A percentile compares a stretch with the other conserved stretches of the same genome.
These are phyloP conservation scores for Penicillium malachiteum DNA, from an alignment of 495 filamentous ascomycete species.

Conservation along the genomic window DNA sequence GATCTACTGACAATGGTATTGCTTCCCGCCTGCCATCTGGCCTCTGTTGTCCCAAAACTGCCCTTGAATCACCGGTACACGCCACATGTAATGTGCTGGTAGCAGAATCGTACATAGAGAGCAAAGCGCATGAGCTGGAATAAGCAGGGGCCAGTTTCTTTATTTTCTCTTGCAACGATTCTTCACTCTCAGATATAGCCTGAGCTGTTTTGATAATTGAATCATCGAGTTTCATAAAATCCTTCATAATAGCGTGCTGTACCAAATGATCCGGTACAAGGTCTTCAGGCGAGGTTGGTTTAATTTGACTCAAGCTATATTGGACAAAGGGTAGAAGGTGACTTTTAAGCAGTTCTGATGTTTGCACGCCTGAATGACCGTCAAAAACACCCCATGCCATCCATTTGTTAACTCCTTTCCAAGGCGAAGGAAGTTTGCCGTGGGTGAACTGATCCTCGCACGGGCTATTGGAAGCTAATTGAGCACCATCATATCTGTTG, in stretches of 20 bases:
- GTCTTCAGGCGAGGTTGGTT: constrained; percentile 7
- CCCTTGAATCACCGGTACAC: constrained; percentile 58
- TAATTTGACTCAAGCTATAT: constrained; percentile 26
- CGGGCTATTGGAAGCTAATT: constrained; percentile 44
- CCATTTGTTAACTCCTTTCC: constrained; percentile 39
- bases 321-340: constrained; percentile 44
- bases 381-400: constrained; percentile 51
- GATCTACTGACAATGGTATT: constrained; percentile 55
- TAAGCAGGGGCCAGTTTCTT: constrained; percentile 43
- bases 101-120: constrained; percentile 52
- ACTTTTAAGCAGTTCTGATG: constrained; percentile 39
- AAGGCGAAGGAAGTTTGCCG: constrained; percentile 42
- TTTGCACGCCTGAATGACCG: constrained; percentile 49
- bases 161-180: constrained; percentile 31
- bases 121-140: constrained; percentile 59
- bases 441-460: constrained; percentile 52
- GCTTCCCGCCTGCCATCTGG: constrained; percentile 46
- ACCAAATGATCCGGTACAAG: constrained; percentile 27
- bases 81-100: constrained; percentile 55
- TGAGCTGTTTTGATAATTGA: constrained; percentile 45
- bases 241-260: constrained; percentile 42
- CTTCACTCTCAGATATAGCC: constrained; percentile 17
- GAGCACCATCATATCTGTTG: constrained; percentile 44
- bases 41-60: constrained; percentile 55
- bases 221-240: constrained; percentile 52